phyloP scores from a whole-genome alignment of 2,329 filamentous ascomycete species.

The Aspergillus sp. region DNA sequence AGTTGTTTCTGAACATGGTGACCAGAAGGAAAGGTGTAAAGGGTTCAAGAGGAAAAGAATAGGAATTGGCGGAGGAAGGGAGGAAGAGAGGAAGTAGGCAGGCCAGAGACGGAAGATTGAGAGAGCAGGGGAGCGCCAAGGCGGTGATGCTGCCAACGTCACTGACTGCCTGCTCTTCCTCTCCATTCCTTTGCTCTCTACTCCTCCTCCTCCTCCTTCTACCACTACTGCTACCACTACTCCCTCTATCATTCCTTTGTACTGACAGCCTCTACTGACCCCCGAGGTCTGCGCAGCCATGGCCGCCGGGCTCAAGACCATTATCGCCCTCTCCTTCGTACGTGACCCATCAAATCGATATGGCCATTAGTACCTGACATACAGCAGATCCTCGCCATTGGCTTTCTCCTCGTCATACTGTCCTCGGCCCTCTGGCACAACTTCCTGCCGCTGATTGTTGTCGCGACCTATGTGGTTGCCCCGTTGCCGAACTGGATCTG shows the following conservation, averaged over 20 bases:
- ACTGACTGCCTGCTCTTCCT: conserved; percentile 8
- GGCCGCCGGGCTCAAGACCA: conserved; percentile 93
- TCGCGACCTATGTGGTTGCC: conserved; percentile 88
- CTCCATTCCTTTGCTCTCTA: conserved; percentile 1
- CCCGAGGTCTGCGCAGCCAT: conserved; percentile 26
- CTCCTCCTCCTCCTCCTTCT: conserved; percentile 1
- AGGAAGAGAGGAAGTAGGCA: conserved; percentile 11
- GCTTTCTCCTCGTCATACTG: conserved; percentile 97
- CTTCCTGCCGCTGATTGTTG: conserved; percentile 91
- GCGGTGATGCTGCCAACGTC: conserved; percentile 25
- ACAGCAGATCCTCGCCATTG: conserved; percentile 78
- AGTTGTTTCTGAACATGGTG: conserved; percentile 97
- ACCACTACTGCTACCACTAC: conserved; percentile 3
- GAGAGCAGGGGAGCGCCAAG: conserved; percentile 10
- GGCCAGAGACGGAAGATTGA: background rate
- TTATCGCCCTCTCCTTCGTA: conserved; percentile 97
- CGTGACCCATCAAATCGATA: conserved; percentile 25
- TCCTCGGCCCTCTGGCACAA: conserved; percentile 91
- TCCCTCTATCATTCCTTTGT: conserved; percentile 10
- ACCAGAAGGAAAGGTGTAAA: conserved; percentile 3
- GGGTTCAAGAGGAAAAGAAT: conserved; percentile 5
- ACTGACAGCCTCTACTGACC: too few relatives aligned
- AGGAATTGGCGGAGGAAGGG: conserved; percentile 8
- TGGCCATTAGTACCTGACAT: conserved; percentile 2
- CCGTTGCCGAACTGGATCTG: conserved; percentile 97